Evolutionary conservation across 768 basidiomycete species (phyloP).

Genomic region (Cubamyces sp.): DNA sequence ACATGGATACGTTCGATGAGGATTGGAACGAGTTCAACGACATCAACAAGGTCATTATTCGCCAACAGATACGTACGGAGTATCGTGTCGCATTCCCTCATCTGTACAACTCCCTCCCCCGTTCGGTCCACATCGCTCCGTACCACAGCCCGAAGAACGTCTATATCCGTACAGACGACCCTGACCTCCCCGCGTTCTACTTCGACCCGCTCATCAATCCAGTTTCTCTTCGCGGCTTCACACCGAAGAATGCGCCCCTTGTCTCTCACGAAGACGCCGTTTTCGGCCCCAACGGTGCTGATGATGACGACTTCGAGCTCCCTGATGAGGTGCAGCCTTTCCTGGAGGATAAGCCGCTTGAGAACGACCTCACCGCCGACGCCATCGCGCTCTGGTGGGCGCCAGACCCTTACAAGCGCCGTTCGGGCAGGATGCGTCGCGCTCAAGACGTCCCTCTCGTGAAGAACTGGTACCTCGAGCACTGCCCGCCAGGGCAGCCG

Average conservation of each 20-base stretch:
- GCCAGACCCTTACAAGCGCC: constrained; percentile 91
- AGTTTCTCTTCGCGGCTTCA: constrained; percentile 87
- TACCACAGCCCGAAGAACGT: constrained; percentile 97
- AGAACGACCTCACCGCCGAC: constrained; percentile 92
- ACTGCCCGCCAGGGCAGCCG: constrained; percentile 93
- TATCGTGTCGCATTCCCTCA: constrained; percentile 99
- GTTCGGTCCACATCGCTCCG: constrained; percentile 87
- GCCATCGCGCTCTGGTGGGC: constrained; percentile 99
- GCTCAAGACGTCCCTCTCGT: constrained; percentile 96
- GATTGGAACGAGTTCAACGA: constrained; percentile 99
- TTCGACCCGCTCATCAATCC: constrained; percentile 99
- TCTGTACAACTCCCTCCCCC: constrained; percentile 96
- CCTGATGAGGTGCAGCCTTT: constrained; percentile 81
- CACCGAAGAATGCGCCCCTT: constrained; percentile 79
- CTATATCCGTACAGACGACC: constrained; percentile 98
- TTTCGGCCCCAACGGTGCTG: constrained; percentile 85
- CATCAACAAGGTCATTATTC: constrained; percentile 99
- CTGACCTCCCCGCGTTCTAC: constrained; percentile 99
- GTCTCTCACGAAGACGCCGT: constrained; percentile 91
- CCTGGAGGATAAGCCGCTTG: constrained; percentile 74
- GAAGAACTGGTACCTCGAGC: constrained; percentile 98
- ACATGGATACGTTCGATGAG: constrained; percentile 97
- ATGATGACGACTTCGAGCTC: constrained; percentile 87
- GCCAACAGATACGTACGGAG: constrained; percentile 97
- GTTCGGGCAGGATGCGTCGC: constrained; percentile 90